These are phyloP conservation scores for Aspergillus homomorphus DNA, from an alignment of 495 filamentous ascomycete genomes.

Conservation along the genomic window DNA sequence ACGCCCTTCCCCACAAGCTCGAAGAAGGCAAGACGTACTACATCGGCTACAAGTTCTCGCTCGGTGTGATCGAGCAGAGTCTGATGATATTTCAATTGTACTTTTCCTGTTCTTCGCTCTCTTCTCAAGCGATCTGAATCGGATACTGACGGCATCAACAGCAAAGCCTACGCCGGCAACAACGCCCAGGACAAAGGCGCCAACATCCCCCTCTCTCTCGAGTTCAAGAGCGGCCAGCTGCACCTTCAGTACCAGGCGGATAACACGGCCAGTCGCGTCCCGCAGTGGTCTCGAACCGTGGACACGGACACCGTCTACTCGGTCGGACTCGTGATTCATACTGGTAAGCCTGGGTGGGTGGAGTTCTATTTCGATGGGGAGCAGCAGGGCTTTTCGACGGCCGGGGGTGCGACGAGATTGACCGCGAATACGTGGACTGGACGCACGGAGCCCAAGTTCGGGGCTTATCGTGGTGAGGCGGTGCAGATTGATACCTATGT, in stretches of 20 bases:
- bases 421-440: slow-evolving; percentile 8
- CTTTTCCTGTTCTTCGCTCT: neutral
- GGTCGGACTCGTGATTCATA: slow-evolving; percentile 13
- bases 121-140: neutral
- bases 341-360: slow-evolving; percentile 10
- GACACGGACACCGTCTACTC: slow-evolving; percentile 9
- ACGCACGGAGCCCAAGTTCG: slow-evolving; percentile 14
- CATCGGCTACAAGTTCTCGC: slow-evolving; percentile 15
- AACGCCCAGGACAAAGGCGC: neutral
- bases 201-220: slow-evolving; percentile 14
- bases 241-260: slow-evolving; percentile 14
- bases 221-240: slow-evolving; percentile 7
- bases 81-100: slow-evolving; percentile 20
- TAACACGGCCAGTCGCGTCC: neutral
- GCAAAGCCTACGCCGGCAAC: slow-evolving; percentile 11
- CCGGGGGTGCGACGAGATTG: slow-evolving; percentile 1
- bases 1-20: slow-evolving; percentile 3
- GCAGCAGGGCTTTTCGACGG: slow-evolving; percentile 7
- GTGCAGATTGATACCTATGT: slow-evolving; percentile 14
- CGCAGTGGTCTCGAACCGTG: slow-evolving; percentile 9
- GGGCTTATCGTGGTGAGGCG: slow-evolving; percentile 14
- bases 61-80: slow-evolving; percentile 7
- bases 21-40: slow-evolving; percentile 12
- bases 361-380: slow-evolving; percentile 18
- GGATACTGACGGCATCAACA: slow-evolving; percentile 1